Percentiles rank a stretch among this genome's conserved stretches.
These are phyloP conservation scores for Collybia nuda DNA, from an alignment of 768 basidiomycete genomes.

Conservation along the genomic window DNA sequence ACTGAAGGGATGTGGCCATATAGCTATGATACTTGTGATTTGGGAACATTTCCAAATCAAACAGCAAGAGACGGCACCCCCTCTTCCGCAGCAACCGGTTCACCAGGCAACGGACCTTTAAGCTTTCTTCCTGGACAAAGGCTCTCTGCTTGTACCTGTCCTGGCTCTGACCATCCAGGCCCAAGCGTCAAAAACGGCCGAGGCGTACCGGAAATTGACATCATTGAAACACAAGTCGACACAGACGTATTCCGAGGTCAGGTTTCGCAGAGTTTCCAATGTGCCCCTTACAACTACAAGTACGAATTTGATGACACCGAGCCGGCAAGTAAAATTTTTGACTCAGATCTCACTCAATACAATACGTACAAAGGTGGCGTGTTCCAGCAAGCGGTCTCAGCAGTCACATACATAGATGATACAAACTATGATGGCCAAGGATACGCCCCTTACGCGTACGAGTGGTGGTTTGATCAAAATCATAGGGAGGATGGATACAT, in stretches of 20 bases:
- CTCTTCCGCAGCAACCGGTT: constrained; percentile 53
- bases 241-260: constrained; percentile 47
- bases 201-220: constrained; percentile 90
- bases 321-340: constrained; percentile 52
- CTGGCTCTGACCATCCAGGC: constrained; percentile 85
- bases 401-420: constrained; percentile 53
- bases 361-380: constrained; percentile 72
- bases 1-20: constrained; percentile 90
- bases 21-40: constrained; percentile 81
- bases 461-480: constrained; percentile 78
- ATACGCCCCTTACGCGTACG: constrained; percentile 71
- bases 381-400: constrained; percentile 77
- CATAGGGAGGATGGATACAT: constrained; percentile 71
- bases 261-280: constrained; percentile 81
- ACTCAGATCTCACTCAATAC: constrained; percentile 46
- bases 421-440: constrained; percentile 52
- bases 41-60: constrained; percentile 86
- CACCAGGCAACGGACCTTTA: constrained; percentile 47
- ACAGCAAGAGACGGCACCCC: constrained; percentile 62
- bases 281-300: constrained; percentile 74
- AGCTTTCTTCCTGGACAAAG: constrained; percentile 88
- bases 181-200: constrained; percentile 68
- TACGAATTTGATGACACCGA: constrained; percentile 60
- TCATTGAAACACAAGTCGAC: constrained; percentile 83
- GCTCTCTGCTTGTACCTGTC: constrained; percentile 85